Percentiles rank a stretch among this genome's conserved stretches.
phyloP scores from a whole-genome alignment of 805 yeast species.

The Ogataea nitratoaversa region DNA sequence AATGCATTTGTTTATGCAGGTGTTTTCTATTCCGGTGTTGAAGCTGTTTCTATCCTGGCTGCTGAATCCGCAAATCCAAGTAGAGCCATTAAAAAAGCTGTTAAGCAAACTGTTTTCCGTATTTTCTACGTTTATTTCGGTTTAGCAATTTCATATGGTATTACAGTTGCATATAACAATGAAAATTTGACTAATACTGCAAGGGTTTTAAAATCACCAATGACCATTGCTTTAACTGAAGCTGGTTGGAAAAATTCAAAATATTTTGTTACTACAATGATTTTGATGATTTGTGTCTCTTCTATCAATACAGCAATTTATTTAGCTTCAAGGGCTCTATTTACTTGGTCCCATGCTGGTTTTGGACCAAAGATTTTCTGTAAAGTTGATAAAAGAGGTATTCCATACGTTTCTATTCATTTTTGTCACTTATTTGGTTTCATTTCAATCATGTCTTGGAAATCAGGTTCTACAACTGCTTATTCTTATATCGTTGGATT shows the following conservation, averaged over 20 bases:
- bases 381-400: conserved; percentile 49
- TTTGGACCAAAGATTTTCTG: conserved; percentile 55
- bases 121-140: conserved; percentile 51
- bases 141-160: conserved; percentile 48
- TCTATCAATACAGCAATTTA: conserved; percentile 65
- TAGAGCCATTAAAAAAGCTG: conserved; percentile 50
- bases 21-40: conserved; percentile 57
- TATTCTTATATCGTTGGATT: conserved; percentile 54
- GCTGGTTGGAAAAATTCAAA: conserved; percentile 40
- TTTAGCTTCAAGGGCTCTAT: conserved; percentile 60
- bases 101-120: conserved; percentile 49
- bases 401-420: conserved; percentile 54
- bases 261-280: conserved; percentile 46
- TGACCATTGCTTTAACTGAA: conserved; percentile 39
- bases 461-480: conserved; percentile 55
- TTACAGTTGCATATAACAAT: conserved; percentile 52
- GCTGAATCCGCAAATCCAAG: conserved; percentile 55
- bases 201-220: conserved; percentile 36
- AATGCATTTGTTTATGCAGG: conserved; percentile 53
- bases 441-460: conserved; percentile 49
- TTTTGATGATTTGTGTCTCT: conserved; percentile 53
- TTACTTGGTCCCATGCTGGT: conserved; percentile 55
- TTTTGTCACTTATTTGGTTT: conserved; percentile 50
- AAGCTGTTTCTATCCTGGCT: conserved; percentile 52
- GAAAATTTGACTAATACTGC: conserved; percentile 35